Base-by-base conservation (phyloP, 257 asterid genomes). In the Fraxinus excelsior region DNA sequence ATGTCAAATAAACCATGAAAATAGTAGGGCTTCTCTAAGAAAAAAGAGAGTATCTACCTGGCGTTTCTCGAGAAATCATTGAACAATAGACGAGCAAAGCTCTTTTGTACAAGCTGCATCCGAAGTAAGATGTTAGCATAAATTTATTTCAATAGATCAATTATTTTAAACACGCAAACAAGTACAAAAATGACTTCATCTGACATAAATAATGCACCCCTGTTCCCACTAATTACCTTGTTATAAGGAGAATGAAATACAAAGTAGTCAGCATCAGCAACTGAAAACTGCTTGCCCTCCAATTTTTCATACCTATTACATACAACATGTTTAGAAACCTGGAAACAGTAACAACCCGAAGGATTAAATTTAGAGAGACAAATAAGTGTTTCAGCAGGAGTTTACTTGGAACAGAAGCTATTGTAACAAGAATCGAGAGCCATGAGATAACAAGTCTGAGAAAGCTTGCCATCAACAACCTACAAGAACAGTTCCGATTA, bases 401-500 rank as follows among this genome's bases (percentile, higher is more conserved):
- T 85, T 84, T 88, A 95, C 99, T 93, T 96, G 74, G 84, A 72
- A 65, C 95, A 88, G 28, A 96, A 86, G 85, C 77, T 86, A 78
- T 88, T 87, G 94, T 96, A 96, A 88, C 99, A 96, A 58, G 96
- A 84, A 91, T 96, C 99, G 51, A 96, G 92, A 21, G 98, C 98
- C 98, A 91, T 90, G 83, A 96, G 97, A 86, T 93, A 96, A 83
- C 99, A 96, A 51, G 98, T 96, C 79, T 96, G 99, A 66, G 99
- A 93, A 84, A 96, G 98, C 87, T 96, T 96, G 74, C 99, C 99
- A 80, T 96, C 99, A 70, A 96, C 99, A 80, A 96, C 98, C 99
- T 93, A 78, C 77, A 82, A 70, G 70, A 32, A 84, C 21, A 81
- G 60, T 25, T 8, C 71, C 79, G 67, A 70, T 78, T 10, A 29